Base-by-base conservation (phyloP, 73 alveolate genomes). In the Paramecium primaurelia region DNA sequence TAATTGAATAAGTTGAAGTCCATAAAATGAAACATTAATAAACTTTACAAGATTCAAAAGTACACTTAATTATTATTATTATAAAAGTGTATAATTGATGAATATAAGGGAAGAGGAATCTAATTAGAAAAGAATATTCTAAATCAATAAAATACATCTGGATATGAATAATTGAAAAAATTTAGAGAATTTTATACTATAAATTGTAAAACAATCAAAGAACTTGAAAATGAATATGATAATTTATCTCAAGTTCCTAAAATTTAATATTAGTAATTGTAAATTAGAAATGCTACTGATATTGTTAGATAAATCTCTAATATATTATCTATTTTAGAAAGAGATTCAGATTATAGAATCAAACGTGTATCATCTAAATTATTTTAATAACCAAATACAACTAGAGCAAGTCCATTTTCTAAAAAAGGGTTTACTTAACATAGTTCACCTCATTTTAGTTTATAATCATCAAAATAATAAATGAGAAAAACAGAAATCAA, bases 201-300 rank as follows among this genome's bases (percentile, higher is more conserved):
- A 9, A 42, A 42, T 45, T 44, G 51, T 26, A 80, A 80, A 12
- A 80, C 91, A 7, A 47, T 80, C 8, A 80, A 80, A 47, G 91
- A 80, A 47, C 91, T 80, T 40, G 91, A 80, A 80, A 42, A 42
- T 7, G 91, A 80, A 80, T 45, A n/a, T 16, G 91, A 80, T 4
- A 47, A 45, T 26, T 47, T 80, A 26, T 80, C 71, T 7, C 40
- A 75, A n/a, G 38, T 20, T 4, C 68, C 68, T 38, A 75, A 42
- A 75, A 14, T 18, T 36, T 10, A 75, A 75, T 75, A 36, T 42
- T 38, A 75, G 47, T n/a, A 36, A 45, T 20, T 40, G 6, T 42
- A 42, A 45, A 49, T 80, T 18, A 80, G 58, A 42, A 80, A 45
- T 49, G 3, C 77, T 2, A 8, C 88, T 6, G 88, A 75, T 36